phyloP scores from a whole-genome alignment of 139 green algal species.

The Chlorella sp. region DNA sequence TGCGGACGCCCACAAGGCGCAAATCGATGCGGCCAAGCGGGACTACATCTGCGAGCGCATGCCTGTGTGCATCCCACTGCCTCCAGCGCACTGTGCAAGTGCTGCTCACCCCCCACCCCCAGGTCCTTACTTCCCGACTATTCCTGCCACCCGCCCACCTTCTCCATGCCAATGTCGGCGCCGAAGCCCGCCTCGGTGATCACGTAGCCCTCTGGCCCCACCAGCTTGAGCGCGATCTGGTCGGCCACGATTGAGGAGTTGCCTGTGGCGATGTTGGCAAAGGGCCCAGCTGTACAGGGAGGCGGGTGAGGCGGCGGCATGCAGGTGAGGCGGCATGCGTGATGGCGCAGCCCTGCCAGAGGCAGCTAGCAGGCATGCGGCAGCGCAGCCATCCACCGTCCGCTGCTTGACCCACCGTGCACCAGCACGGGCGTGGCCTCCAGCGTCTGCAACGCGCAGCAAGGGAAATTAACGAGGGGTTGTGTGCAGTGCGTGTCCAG shows the following conservation, averaged over 20 bases:
- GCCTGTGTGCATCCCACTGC: too few species aligned
- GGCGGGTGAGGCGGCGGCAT: constrained; percentile 63
- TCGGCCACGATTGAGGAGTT: constrained; percentile 97
- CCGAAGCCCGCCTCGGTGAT: constrained; percentile 98
- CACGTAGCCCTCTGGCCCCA: constrained; percentile 83
- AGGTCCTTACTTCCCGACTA: too few species aligned
- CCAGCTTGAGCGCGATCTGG: constrained; percentile 92
- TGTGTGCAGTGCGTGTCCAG: too few species aligned
- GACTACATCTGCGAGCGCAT: constrained; percentile 90
- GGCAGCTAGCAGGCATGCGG: too few species aligned
- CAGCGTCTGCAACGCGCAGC: constrained; percentile 86
- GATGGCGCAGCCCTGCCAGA: too few species aligned
- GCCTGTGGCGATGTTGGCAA: constrained; percentile 98
- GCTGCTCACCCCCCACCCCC: too few species aligned
- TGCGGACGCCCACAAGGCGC: constrained; percentile 68
- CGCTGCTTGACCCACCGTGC: too few species aligned
- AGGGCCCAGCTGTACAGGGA: constrained; percentile 65
- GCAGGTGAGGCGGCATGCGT: too few species aligned
- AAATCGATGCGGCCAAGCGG: constrained; percentile 64
- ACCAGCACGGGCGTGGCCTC: constrained; percentile 96
- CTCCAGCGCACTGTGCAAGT: too few species aligned
- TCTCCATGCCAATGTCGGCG: constrained; percentile 98
- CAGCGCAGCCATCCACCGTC: too few species aligned
- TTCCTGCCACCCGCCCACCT: too few species aligned
- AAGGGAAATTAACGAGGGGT: too few species aligned